phyloP scores from a whole-genome alignment of 108 stramenopile species.

The Chaetoceros tenuissimus region DNA sequence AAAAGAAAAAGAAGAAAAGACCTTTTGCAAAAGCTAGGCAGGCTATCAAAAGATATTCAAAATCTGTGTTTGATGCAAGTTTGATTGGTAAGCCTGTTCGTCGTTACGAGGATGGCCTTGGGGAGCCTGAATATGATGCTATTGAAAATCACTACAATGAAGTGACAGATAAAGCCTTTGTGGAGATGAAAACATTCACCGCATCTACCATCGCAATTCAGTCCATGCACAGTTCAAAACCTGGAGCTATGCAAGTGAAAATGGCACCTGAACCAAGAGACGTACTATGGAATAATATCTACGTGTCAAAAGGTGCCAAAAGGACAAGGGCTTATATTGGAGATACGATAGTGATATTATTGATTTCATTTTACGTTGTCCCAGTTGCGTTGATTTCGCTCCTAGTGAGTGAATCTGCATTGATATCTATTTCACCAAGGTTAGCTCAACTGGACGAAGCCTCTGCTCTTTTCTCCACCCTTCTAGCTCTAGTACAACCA shows the following conservation, averaged over 20 bases:
- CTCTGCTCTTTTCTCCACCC: constrained; percentile 66
- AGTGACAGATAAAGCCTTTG: constrained; percentile 89
- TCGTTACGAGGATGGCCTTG: constrained; percentile 6
- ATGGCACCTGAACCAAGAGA: constrained; percentile 86
- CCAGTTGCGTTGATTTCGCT: constrained; percentile 79
- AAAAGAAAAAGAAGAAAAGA: constrained; percentile 8
- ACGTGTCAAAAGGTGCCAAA: constrained; percentile 71
- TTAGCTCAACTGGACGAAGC: constrained; percentile 72
- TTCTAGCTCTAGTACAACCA: constrained; percentile 80
- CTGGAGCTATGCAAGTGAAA: constrained; percentile 77
- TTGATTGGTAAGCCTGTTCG: constrained; percentile 65
- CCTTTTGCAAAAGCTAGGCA: constrained; percentile 52
- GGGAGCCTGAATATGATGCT: constrained; percentile 15
- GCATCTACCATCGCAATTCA: constrained; percentile 90
- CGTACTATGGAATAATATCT: constrained; percentile 80
- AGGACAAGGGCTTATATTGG: constrained; percentile 63
- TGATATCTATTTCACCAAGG: constrained; percentile 67
- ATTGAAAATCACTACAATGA: constrained; percentile 85
- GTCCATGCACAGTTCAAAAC: constrained; percentile 81
- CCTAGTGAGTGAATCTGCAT: constrained; percentile 74
- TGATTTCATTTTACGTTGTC: constrained; percentile 76
- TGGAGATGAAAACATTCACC: constrained; percentile 82
- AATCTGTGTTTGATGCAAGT: constrained; percentile 42
- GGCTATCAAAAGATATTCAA: constrained; percentile 60
- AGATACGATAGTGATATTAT: constrained; percentile 63